These are phyloP conservation scores for Tirmania nivea DNA, from an alignment of 495 filamentous ascomycete genomes.

Conservation along the genomic window DNA sequence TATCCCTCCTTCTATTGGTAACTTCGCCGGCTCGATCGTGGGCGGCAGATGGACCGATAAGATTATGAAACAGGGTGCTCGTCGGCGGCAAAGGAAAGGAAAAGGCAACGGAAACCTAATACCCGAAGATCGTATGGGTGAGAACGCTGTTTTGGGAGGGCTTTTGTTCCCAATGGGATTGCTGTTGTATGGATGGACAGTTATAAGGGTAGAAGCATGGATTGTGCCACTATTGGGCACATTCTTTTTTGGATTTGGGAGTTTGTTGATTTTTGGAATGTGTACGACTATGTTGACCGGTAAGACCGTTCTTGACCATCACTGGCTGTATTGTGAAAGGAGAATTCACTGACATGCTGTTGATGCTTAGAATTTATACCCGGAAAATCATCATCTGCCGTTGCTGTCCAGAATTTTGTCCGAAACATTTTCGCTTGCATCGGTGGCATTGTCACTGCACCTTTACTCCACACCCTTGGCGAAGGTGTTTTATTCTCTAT, in stretches of 20 bases:
- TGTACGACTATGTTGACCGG: constrained; percentile 56
- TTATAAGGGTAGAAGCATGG: constrained; percentile 31
- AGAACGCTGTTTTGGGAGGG: constrained; percentile 72
- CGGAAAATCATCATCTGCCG: constrained; percentile 43
- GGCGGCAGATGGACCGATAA: constrained; percentile 74
- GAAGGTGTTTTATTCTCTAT: constrained; percentile 81
- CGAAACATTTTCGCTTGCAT: constrained; percentile 72
- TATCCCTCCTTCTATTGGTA: constrained; percentile 60
- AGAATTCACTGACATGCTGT: too few species aligned
- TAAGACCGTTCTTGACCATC: not conserved
- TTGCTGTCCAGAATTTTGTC: constrained; percentile 65
- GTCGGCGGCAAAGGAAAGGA: not conserved
- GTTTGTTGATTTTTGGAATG: constrained; percentile 70
- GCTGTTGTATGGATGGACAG: constrained; percentile 49
- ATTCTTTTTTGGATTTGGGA: constrained; percentile 71
- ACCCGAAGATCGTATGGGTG: constrained; percentile 70
- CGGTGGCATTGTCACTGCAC: constrained; percentile 49
- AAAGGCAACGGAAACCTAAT: constrained; percentile 27
- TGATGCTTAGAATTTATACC: constrained; percentile 64
- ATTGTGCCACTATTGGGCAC: constrained; percentile 43
- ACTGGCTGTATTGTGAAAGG: not conserved
- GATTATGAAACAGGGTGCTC: constrained; percentile 45
- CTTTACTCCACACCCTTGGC: constrained; percentile 60
- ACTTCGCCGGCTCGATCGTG: constrained; percentile 45
- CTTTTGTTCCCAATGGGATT: constrained; percentile 47